Conservation (phyloP, 106 monocot genomes). For the Vanilla planifolia region DNA sequence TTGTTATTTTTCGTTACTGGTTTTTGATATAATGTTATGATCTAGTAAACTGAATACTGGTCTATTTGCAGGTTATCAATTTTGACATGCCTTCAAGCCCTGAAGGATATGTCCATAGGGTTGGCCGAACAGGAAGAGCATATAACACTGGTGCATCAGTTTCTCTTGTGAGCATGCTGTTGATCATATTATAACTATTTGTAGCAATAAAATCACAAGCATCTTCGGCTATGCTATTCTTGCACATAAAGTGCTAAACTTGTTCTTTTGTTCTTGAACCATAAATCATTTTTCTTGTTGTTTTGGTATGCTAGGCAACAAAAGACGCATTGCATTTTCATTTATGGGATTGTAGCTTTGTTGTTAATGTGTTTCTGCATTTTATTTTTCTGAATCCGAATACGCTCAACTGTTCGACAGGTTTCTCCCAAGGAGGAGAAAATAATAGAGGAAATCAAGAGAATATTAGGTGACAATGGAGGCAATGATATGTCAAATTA, state of each 20-base stretch:
- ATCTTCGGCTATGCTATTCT: background rate
- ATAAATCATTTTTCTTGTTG: no score
- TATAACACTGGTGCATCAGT: conserved; percentile 69
- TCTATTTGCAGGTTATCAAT: conserved; percentile 67
- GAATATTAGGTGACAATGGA: conserved; percentile 43
- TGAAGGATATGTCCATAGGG: conserved; percentile 84
- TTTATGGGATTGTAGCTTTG: no score
- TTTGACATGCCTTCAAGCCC: conserved; percentile 74
- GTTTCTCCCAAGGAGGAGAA: conserved; percentile 56
- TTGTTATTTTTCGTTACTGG: background rate
- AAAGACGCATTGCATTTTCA: no score
- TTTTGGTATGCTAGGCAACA: no score
- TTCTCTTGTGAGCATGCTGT: conserved; percentile 62
- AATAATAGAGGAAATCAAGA: conserved; percentile 54
- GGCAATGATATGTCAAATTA: conserved; percentile 22
- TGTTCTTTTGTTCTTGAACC: background rate
- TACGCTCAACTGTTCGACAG: conserved; percentile 22
- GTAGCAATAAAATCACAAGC: background rate
- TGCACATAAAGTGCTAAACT: background rate
- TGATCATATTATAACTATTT: background rate
- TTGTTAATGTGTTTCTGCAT: background rate
- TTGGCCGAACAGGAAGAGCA: conserved; percentile 91
- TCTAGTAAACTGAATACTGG: conserved; percentile 1
- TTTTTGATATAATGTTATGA: background rate
- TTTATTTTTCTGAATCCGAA: background rate